These are phyloP conservation scores for Auricularia heimuer DNA, from an alignment of 768 basidiomycete genomes.

Conservation along the genomic window DNA sequence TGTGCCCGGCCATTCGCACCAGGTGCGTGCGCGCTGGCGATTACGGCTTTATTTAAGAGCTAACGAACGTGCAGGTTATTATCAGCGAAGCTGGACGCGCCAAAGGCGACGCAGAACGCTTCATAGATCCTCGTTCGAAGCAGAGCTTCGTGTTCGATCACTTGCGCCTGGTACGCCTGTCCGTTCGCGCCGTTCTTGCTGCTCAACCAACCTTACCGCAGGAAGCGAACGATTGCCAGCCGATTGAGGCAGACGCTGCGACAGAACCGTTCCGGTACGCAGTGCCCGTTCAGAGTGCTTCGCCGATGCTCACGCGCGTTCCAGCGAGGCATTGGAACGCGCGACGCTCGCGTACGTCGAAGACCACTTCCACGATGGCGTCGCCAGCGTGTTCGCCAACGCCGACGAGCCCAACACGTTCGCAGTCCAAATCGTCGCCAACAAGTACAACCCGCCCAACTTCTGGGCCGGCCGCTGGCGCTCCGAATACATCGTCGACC, in stretches of 20 bases:
- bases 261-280: slow-evolving; percentile 73
- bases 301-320: neutral
- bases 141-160: slow-evolving; percentile 81
- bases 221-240: slow-evolving; percentile 70
- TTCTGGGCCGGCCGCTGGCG: slow-evolving; percentile 98
- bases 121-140: slow-evolving; percentile 74
- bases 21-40: slow-evolving; percentile 37
- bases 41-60: neutral
- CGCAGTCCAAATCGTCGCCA: slow-evolving; percentile 79
- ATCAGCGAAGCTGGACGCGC: slow-evolving; percentile 64
- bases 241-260: slow-evolving; percentile 49
- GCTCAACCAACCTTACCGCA: slow-evolving; percentile 19
- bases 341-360: slow-evolving; percentile 57
- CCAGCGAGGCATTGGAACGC: slow-evolving; percentile 61
- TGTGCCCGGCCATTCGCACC: slow-evolving; percentile 65
- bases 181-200: slow-evolving; percentile 1
- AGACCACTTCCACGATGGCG: slow-evolving; percentile 79
- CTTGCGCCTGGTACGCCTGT: slow-evolving; percentile 54
- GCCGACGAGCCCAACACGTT: slow-evolving; percentile 36
- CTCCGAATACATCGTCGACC: slow-evolving; percentile 70
- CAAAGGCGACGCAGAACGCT: slow-evolving; percentile 51
- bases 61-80: slow-evolving; percentile 48
- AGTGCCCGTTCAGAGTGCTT: neutral
- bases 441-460: slow-evolving; percentile 90
- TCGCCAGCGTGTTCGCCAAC: slow-evolving; percentile 56